These are phyloP conservation scores for Amoeboaphelidium protococcarum DNA, from an alignment of 371 early-diverging fungal genomes.

Conservation along the genomic window DNA sequence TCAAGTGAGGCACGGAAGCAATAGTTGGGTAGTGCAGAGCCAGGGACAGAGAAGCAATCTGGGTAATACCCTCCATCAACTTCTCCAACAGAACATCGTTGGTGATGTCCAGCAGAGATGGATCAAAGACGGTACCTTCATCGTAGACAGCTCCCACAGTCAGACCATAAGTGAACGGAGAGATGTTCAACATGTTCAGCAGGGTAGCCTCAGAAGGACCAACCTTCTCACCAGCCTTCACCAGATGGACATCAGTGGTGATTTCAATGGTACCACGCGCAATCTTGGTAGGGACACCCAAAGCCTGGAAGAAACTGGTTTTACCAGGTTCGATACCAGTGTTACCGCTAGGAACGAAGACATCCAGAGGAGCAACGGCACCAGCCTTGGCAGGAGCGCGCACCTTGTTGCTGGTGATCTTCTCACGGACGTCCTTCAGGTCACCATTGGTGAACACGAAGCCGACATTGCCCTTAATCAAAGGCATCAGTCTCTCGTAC, in stretches of 20 bases:
- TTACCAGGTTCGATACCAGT: slow-evolving; percentile 99
- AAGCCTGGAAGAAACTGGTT: slow-evolving; percentile 99
- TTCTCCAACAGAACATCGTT: slow-evolving; percentile 51
- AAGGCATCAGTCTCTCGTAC: slow-evolving; percentile 56
- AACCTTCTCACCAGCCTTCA: slow-evolving; percentile 77
- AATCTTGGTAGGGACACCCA: slow-evolving; percentile 99
- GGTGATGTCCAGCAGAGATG: slow-evolving; percentile 76
- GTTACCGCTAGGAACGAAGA: slow-evolving; percentile 88
- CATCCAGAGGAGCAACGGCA: slow-evolving; percentile 88
- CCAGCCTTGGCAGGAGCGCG: slow-evolving; percentile 96
- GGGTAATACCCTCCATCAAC: slow-evolving; percentile 49
- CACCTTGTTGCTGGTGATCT: slow-evolving; percentile 76
- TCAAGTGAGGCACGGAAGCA: slow-evolving; percentile 82
- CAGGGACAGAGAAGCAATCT: slow-evolving; percentile 82
- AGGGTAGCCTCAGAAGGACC: slow-evolving; percentile 97
- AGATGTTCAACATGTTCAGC: slow-evolving; percentile 97
- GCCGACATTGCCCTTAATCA: slow-evolving; percentile 89
- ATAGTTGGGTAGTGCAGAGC: slow-evolving; percentile 75
- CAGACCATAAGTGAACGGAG: slow-evolving; percentile 99
- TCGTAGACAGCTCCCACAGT: slow-evolving; percentile 79
- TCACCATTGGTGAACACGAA: slow-evolving; percentile 98
- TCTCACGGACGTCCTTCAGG: slow-evolving; percentile 78
- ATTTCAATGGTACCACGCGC: slow-evolving; percentile 99
- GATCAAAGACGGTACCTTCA: slow-evolving; percentile 69
- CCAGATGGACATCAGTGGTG: slow-evolving; percentile 75